A percentile compares a stretch with the other conserved stretches of the same genome.
Conservation (phyloP, 2,329 filamentous ascomycete genomes). For the Dactylellina haptotyla region DNA sequence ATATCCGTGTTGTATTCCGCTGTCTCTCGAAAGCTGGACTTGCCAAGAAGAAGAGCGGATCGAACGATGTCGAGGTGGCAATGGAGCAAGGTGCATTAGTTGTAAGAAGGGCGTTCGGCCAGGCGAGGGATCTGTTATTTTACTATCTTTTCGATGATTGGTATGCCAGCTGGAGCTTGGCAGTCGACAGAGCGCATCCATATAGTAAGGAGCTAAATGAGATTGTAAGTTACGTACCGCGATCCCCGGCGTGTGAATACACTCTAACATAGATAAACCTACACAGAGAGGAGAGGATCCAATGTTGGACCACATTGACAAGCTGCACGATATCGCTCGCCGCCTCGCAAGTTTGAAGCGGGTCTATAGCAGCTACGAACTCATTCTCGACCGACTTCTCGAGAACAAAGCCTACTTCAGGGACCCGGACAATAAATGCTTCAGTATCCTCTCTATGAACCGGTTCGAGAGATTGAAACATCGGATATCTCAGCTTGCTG, state of each 20-base stretch:
- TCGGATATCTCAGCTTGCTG: constrained; percentile 70
- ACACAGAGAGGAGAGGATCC: constrained; percentile 68
- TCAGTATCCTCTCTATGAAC: constrained; percentile 65
- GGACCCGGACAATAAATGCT: constrained; percentile 63
- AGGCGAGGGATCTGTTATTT: constrained; percentile 71
- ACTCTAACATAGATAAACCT: constrained; percentile 60
- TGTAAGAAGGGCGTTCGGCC: constrained; percentile 60
- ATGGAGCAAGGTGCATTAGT: constrained; percentile 60
- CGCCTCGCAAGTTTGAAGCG: constrained; percentile 71
- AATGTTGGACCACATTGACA: constrained; percentile 63
- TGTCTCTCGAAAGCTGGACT: constrained; percentile 59
- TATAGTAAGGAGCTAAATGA: constrained; percentile 65
- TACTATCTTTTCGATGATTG: constrained; percentile 76
- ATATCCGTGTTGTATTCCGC: constrained; percentile 57
- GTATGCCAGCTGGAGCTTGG: constrained; percentile 71
- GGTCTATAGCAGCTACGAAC: constrained; percentile 71
- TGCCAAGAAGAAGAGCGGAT: constrained; percentile 65
- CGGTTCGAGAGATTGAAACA: constrained; percentile 71
- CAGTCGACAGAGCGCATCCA: constrained; percentile 68
- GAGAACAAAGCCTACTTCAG: constrained; percentile 66
- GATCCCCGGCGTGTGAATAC: not conserved
- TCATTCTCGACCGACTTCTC: constrained; percentile 67
- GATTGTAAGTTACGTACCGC: constrained; percentile 61
- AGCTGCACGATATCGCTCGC: constrained; percentile 70
- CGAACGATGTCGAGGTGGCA: constrained; percentile 62